A percentile compares a stretch with the other conserved stretches of the same genome.
These are phyloP conservation scores for Leucocoprinus leucothites DNA, from an alignment of 768 basidiomycete species.

Conservation along the genomic window DNA sequence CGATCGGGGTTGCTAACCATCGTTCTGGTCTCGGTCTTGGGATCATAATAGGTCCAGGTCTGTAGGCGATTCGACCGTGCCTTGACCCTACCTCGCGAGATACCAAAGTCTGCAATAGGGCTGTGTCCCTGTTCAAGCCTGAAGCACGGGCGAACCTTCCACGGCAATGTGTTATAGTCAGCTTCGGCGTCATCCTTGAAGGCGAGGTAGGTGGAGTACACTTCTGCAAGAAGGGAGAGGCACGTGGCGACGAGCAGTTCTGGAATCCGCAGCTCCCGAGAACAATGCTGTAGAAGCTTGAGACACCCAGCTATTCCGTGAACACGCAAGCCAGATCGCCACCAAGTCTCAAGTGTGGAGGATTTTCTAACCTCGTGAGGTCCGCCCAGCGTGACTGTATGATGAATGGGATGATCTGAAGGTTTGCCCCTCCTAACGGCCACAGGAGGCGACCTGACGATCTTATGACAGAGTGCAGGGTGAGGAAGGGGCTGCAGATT, in stretches of 20 bases:
- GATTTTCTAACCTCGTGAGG: background rate
- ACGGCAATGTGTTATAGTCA: background rate
- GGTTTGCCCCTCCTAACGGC: slow-evolving; percentile 8
- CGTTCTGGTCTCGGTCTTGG: slow-evolving; percentile 36
- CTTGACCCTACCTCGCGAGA: slow-evolving; percentile 30
- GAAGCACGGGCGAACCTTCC: slow-evolving; percentile 15
- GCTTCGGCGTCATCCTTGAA: background rate
- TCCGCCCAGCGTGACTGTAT: background rate
- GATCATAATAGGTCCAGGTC: slow-evolving; percentile 1
- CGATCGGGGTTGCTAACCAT: slow-evolving; percentile 38
- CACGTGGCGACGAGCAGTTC: slow-evolving; percentile 29
- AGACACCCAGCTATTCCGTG: slow-evolving; percentile 5
- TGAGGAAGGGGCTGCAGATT: background rate
- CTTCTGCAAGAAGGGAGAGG: slow-evolving; percentile 32
- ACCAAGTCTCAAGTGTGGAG: background rate
- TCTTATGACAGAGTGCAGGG: slow-evolving; percentile 13
- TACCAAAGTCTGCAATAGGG: slow-evolving; percentile 45
- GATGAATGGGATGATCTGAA: slow-evolving; percentile 21
- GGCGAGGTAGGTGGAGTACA: slow-evolving; percentile 23
- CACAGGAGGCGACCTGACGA: slow-evolving; percentile 11
- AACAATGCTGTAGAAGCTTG: slow-evolving; percentile 22
- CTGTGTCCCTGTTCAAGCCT: slow-evolving; percentile 33
- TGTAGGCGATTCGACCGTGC: slow-evolving; percentile 22
- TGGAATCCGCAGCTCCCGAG: slow-evolving; percentile 30
- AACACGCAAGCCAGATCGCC: background rate